phyloP scores from a whole-genome alignment of 345 rosid genomes.

The Salix purpurea region DNA sequence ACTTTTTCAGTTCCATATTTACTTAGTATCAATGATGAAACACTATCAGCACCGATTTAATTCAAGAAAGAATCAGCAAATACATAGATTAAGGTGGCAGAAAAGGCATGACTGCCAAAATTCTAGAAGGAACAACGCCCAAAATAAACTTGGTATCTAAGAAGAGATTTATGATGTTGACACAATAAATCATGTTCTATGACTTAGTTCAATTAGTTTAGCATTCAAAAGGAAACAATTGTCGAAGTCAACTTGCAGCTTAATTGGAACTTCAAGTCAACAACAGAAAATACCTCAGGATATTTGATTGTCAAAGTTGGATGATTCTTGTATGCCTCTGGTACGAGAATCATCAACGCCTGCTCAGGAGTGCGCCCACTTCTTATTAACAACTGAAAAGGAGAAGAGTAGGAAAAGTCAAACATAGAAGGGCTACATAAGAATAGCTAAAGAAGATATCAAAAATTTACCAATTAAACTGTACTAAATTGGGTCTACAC shows the following conservation, averaged over 20 bases:
- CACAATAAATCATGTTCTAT: background rate
- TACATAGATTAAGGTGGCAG: background rate
- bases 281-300: conserved; percentile 64
- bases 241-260: background rate
- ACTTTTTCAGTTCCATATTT: background rate
- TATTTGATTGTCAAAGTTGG: conserved; percentile 79
- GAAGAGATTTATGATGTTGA: background rate
- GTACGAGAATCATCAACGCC: conserved; percentile 96
- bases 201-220: conserved; percentile 4
- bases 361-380: conserved; percentile 91
- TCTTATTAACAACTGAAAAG: conserved; percentile 71
- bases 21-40: background rate
- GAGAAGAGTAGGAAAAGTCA: conserved; percentile 12
- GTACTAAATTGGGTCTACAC: conserved; percentile 7
- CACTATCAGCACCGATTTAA: background rate
- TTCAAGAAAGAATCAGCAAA: background rate
- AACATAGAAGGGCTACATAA: conserved; percentile 3
- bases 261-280: background rate
- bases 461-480: conserved; percentile 7
- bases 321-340: conserved; percentile 97
- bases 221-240: background rate
- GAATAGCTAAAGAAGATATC: background rate
- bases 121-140: background rate
- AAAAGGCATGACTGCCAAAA: background rate
- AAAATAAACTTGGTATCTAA: background rate